phyloP scores from a whole-genome alignment of 2,329 filamentous ascomycete genomes.

The Xylariaceae sp. region DNA sequence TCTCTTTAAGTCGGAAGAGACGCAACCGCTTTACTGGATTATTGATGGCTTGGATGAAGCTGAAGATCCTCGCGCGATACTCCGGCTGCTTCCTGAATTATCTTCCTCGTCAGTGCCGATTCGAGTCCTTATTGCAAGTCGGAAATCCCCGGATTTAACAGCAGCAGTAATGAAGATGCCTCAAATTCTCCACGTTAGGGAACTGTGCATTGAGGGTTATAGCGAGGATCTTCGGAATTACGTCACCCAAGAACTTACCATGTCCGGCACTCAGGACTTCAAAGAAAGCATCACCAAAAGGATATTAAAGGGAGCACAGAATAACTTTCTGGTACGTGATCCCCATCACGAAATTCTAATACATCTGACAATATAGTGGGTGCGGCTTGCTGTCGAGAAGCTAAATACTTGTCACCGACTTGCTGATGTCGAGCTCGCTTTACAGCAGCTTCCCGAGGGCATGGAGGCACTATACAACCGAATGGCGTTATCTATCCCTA shows the following conservation, averaged over 20 bases:
- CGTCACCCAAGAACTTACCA: not conserved
- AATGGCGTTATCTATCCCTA: constrained; percentile 37
- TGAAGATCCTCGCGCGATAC: constrained; percentile 35
- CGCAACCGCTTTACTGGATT: constrained; percentile 44
- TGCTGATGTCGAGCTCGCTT: constrained; percentile 9
- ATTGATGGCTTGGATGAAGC: constrained; percentile 49
- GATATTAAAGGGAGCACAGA: constrained; percentile 1
- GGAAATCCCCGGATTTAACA: constrained; percentile 33
- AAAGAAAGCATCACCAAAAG: not conserved
- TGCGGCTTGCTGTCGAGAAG: constrained; percentile 5
- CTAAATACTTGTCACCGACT: constrained; percentile 17
- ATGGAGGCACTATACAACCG: constrained; percentile 40
- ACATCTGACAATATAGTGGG: constrained; percentile 11
- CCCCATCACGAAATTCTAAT: not conserved
- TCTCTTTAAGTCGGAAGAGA: constrained; percentile 35
- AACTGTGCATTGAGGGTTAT: constrained; percentile 24
- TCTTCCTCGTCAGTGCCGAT: constrained; percentile 33
- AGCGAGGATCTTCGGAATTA: constrained; percentile 26
- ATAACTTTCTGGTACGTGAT: constrained; percentile 16
- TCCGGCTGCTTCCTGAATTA: constrained; percentile 35
- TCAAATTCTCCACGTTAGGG: not conserved
- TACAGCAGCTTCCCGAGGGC: constrained; percentile 17
- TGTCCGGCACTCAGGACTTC: not conserved
- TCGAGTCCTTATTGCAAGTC: constrained; percentile 41
- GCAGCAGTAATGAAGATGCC: constrained; percentile 24